phyloP scores from a whole-genome alignment of 495 filamentous ascomycete species.

The Durotheca rogersii region DNA sequence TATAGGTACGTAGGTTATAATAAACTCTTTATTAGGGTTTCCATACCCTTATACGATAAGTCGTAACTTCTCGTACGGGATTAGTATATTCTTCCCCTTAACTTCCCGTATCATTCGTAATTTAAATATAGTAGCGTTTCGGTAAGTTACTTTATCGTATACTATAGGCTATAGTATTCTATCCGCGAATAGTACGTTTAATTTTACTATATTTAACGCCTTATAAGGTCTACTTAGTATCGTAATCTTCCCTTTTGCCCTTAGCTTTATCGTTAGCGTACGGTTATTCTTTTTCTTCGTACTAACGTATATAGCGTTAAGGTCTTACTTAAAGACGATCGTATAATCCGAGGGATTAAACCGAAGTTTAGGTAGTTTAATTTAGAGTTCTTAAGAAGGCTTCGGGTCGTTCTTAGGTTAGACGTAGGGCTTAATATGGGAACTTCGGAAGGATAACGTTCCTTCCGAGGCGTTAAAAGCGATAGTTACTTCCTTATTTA shows the following conservation, averaged over 20 bases:
- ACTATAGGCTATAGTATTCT: not conserved
- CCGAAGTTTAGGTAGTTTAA: not conserved
- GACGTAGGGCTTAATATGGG: not conserved
- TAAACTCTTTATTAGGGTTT: no score
- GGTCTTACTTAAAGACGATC: not conserved
- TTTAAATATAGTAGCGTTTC: not conserved
- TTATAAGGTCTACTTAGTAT: not conserved
- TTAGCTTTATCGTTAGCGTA: not conserved
- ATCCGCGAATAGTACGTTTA: not conserved
- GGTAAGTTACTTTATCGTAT: not conserved
- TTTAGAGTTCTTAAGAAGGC: not conserved
- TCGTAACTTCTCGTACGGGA: no score
- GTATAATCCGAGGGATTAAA: not conserved
- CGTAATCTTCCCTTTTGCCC: not conserved
- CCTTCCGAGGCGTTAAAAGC: not conserved
- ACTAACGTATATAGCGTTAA: not conserved
- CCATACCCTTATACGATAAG: no score
- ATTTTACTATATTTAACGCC: not conserved
- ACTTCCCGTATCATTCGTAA: not conserved
- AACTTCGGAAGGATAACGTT: not conserved
- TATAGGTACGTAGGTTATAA: no score
- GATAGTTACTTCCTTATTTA: no score
- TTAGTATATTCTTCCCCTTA: no score
- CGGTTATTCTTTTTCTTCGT: not conserved
- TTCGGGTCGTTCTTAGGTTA: not conserved